Evolutionary conservation across 1,284 basidiomycete species (phyloP).

Genomic region (Athelia psychrophila): DNA sequence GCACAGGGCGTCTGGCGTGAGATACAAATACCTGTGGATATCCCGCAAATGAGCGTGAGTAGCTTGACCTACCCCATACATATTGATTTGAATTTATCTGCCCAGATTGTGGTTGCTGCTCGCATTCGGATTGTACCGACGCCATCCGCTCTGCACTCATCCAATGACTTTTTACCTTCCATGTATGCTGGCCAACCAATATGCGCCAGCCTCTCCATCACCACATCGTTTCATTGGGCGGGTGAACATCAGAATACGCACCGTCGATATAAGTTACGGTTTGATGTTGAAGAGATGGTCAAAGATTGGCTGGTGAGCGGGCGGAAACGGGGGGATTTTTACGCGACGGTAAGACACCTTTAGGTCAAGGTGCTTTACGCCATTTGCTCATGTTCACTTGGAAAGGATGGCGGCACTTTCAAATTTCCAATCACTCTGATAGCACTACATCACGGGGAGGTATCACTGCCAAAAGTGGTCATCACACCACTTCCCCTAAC

Average conservation of each 20-base stretch:
- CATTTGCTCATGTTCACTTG: background rate
- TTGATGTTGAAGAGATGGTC: conserved; percentile 73
- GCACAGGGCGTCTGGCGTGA: conserved; percentile 56
- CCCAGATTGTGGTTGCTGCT: conserved; percentile 72
- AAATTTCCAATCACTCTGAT: conserved; percentile 67
- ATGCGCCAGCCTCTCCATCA: conserved; percentile 57
- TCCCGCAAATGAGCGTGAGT: conserved; percentile 76
- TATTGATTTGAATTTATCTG: background rate
- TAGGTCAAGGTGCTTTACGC: background rate
- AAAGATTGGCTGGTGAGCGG: conserved; percentile 84
- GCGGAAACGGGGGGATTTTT: conserved; percentile 73
- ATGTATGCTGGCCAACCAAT: conserved; percentile 82
- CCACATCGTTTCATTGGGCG: conserved; percentile 76
- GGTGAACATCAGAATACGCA: conserved; percentile 38
- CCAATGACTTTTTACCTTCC: conserved; percentile 29
- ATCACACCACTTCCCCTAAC: conserved; percentile 56
- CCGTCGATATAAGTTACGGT: conserved; percentile 56
- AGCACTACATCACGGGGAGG: conserved; percentile 75
- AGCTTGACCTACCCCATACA: conserved; percentile 1
- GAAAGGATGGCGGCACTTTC: conserved; percentile 56
- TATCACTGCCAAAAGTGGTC: conserved; percentile 66
- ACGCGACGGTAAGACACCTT: conserved; percentile 49
- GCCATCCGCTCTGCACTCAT: conserved; percentile 19
- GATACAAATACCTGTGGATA: conserved; percentile 77
- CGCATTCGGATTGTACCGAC: conserved; percentile 47